Conservation (phyloP, 768 basidiomycete genomes). For the Kwoniella mangroviensis region DNA sequence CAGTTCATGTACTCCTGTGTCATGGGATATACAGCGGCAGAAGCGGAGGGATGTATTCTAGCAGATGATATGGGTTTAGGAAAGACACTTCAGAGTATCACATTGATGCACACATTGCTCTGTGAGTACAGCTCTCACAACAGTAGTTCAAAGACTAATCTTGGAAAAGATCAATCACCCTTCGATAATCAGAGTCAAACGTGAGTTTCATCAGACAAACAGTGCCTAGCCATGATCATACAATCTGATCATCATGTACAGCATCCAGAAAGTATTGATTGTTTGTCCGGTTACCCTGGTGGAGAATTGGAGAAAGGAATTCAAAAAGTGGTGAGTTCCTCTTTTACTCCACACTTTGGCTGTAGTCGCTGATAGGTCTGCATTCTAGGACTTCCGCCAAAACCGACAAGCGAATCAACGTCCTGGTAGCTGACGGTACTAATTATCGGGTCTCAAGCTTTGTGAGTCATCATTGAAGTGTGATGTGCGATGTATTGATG, state of each 20-base stretch:
- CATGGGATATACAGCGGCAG: slow-evolving; percentile 89
- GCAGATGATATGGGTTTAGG: slow-evolving; percentile 99
- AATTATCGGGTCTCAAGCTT: slow-evolving; percentile 69
- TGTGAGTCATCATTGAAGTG: slow-evolving; percentile 61
- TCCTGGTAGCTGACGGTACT: slow-evolving; percentile 68
- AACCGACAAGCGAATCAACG: slow-evolving; percentile 57
- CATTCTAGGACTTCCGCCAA: slow-evolving; percentile 3
- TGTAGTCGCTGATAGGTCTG: background rate
- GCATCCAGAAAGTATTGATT: slow-evolving; percentile 79
- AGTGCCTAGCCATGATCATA: background rate
- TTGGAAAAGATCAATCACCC: slow-evolving; percentile 44
- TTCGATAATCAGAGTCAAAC: slow-evolving; percentile 33
- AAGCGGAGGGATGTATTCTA: slow-evolving; percentile 88
- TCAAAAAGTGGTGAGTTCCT: slow-evolving; percentile 84
- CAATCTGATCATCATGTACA: slow-evolving; percentile 11
- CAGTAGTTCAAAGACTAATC: slow-evolving; percentile 8
- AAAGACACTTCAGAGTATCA: slow-evolving; percentile 88
- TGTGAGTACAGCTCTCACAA: slow-evolving; percentile 61
- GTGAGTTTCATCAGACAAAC: slow-evolving; percentile 24
- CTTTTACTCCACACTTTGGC: background rate
- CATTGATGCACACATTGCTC: slow-evolving; percentile 89
- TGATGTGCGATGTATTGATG: slow-evolving; percentile 2
- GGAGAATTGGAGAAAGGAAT: slow-evolving; percentile 94
- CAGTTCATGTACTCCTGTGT: slow-evolving; percentile 94
- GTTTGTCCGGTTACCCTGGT: slow-evolving; percentile 92